These are phyloP conservation scores for Vaccinium macrocarpon DNA, from an alignment of 148 eudicot genomes.

Conservation along the genomic window DNA sequence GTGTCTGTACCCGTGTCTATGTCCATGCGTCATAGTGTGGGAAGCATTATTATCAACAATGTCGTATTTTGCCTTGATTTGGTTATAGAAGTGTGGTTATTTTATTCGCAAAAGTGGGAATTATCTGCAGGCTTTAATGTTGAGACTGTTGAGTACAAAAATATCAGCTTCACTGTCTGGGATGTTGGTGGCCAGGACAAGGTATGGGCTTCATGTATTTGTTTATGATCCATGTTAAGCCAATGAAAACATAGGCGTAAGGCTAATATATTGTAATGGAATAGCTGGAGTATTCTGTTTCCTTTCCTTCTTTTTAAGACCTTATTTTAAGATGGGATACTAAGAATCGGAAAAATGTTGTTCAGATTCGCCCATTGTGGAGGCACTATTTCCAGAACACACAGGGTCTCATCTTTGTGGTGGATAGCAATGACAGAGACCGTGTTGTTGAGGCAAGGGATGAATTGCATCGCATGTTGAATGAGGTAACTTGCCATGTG, in stretches of 20 bases:
- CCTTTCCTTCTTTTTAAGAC: neutral
- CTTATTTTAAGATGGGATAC: neutral
- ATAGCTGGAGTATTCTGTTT: neutral
- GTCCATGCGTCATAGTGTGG: too few relatives aligned
- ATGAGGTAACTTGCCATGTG: slow-evolving; percentile 39
- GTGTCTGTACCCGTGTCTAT: too few relatives aligned
- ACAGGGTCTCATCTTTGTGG: slow-evolving; percentile 54
- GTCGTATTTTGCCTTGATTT: neutral
- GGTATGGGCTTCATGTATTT: slow-evolving; percentile 14
- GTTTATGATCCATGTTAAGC: neutral
- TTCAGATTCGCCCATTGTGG: slow-evolving; percentile 58
- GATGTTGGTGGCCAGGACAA: slow-evolving; percentile 58
- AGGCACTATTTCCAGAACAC: slow-evolving; percentile 60
- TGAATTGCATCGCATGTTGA: slow-evolving; percentile 64
- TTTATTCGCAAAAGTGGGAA: neutral
- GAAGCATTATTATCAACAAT: neutral
- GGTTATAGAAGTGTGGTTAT: neutral
- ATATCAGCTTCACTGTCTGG: slow-evolving; percentile 59
- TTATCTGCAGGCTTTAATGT: slow-evolving; percentile 30
- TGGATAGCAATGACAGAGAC: slow-evolving; percentile 60
- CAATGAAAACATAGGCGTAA: neutral
- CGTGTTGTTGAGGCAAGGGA: slow-evolving; percentile 64
- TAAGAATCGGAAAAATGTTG: neutral
- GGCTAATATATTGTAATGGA: neutral
- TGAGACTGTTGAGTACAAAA: slow-evolving; percentile 46